phyloP scores from a whole-genome alignment of 208 protist species.

The Trypanosoma brucei region DNA sequence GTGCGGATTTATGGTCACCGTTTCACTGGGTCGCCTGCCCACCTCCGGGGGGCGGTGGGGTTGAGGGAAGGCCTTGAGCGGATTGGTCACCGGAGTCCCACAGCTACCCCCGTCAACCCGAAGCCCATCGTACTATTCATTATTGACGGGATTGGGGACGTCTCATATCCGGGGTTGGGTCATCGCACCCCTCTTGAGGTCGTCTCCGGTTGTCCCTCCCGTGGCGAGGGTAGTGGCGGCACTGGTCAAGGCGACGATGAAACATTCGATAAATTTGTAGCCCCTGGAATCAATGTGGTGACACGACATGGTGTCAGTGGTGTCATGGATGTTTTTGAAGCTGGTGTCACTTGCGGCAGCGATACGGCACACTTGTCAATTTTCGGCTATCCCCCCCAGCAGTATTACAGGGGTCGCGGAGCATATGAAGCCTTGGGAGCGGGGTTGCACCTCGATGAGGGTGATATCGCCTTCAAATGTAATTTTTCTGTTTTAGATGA shows the following conservation, averaged over 20 bases:
- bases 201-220: conserved; percentile 38
- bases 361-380: conserved; percentile 74
- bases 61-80: conserved; percentile 4
- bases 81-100: background rate
- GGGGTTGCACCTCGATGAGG: conserved; percentile 44
- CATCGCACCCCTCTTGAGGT: conserved; percentile 66
- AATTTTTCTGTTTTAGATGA: conserved; percentile 59
- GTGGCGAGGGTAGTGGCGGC: background rate
- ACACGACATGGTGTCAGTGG: conserved; percentile 49
- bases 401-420: conserved; percentile 66
- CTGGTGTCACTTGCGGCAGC: conserved; percentile 61
- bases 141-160: conserved; percentile 73
- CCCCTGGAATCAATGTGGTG: conserved; percentile 46
- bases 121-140: conserved; percentile 65
- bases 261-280: conserved; percentile 3
- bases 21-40: conserved; percentile 38
- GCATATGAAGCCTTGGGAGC: conserved; percentile 67
- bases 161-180: conserved; percentile 49
- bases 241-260: background rate
- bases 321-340: conserved; percentile 64
- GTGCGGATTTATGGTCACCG: conserved; percentile 33
- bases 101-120: conserved; percentile 29
- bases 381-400: conserved; percentile 55
- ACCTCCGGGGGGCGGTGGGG: conserved; percentile 16
- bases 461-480: conserved; percentile 72